Evolutionary conservation across 1,284 basidiomycete genomes (phyloP).

Genomic region (Apiotrichum laibachii): DNA sequence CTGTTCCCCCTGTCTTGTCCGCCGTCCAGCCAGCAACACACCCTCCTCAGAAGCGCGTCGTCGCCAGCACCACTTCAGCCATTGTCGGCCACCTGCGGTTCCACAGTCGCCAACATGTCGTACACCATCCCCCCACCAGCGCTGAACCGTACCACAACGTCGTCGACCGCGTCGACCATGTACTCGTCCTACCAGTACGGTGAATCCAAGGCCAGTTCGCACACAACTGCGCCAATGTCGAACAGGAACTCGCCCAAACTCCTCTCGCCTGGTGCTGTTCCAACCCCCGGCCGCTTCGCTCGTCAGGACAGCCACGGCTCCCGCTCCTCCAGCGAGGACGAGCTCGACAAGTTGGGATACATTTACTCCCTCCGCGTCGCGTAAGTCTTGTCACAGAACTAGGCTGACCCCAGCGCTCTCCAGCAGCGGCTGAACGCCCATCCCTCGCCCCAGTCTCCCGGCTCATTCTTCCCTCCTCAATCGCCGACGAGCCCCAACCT

Average conservation of each 20-base stretch:
- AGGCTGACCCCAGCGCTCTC: conserved; percentile 16
- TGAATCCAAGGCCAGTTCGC: background rate
- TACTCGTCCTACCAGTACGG: background rate
- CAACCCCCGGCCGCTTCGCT: background rate
- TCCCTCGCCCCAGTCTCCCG: background rate
- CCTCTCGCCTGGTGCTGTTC: background rate
- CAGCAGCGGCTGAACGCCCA: conserved; percentile 12
- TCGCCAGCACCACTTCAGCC: too few species aligned
- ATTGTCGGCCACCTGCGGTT: background rate
- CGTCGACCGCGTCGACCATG: conserved; percentile 3
- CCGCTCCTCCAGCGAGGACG: conserved; percentile 21
- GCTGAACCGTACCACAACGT: background rate
- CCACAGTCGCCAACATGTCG: background rate
- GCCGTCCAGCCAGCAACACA: too few species aligned
- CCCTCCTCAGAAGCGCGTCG: too few species aligned
- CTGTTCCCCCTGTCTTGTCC: too few species aligned
- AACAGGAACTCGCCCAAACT: conserved; percentile 1
- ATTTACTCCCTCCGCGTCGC: conserved; percentile 46
- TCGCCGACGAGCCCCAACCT: background rate
- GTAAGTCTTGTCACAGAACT: conserved; percentile 26
- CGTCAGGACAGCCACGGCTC: background rate
- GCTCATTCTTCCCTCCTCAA: background rate
- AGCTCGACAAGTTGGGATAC: conserved; percentile 44
- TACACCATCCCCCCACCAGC: background rate
- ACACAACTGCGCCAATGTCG: background rate